phyloP scores from a whole-genome alignment of 202 grass and related monocot genomes.

The Schoenoplectus tabernaemontani region DNA sequence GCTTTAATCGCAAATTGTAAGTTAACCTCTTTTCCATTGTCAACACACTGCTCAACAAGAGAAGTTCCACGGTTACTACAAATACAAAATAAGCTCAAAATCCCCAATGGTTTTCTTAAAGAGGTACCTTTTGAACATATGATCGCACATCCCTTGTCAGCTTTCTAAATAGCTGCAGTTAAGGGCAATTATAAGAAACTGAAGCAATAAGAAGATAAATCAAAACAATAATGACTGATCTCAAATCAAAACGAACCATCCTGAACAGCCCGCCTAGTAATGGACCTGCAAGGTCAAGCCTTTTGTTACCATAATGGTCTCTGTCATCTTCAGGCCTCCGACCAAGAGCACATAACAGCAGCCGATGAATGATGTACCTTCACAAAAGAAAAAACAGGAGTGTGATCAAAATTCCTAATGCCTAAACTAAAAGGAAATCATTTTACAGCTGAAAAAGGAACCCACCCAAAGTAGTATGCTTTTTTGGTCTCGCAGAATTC shows the following conservation, averaged over 20 bases:
- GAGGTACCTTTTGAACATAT: conserved; percentile 92
- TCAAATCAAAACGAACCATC: conserved; percentile 64
- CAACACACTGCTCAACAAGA: conserved; percentile 63
- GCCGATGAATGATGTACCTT: conserved; percentile 98
- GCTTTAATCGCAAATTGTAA: conserved; percentile 99
- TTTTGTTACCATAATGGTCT: conserved; percentile 99
- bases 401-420: conserved; percentile 22
- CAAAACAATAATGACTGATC: conserved; percentile 21
- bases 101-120: conserved; percentile 18
- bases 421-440: background rate
- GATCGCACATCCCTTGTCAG: conserved; percentile 94
- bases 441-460: conserved; percentile 4
- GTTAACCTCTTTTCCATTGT: conserved; percentile 98
- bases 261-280: conserved; percentile 88
- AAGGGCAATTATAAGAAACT: conserved; percentile 14
- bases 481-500: conserved; percentile 99
- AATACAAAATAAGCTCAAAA: conserved; percentile 7
- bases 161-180: conserved; percentile 92
- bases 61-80: conserved; percentile 8
- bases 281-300: conserved; percentile 96
- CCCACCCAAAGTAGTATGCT: conserved; percentile 96
- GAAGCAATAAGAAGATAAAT: background rate
- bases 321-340: conserved; percentile 95
- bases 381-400: conserved; percentile 24
- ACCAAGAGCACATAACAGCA: conserved; percentile 88